Evolutionary conservation across 192 early-diverging fungal genomes (phyloP), one percentile per base, ranked within the genome.

Genomic region (Spinellus fusiger): DNA sequence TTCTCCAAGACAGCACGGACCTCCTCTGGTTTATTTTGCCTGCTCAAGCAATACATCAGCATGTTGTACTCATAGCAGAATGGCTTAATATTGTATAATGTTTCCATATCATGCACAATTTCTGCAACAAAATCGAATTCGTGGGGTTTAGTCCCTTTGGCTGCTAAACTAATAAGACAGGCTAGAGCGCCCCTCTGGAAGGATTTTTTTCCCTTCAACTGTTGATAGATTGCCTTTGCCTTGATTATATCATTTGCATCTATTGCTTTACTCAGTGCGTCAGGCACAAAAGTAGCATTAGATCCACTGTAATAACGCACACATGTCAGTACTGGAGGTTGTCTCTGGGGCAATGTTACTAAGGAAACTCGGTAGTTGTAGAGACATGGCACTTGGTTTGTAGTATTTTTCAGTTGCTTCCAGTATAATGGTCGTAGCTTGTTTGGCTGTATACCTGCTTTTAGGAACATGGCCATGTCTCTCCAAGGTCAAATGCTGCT

Each of bases 1-100:
- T 57, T 50, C 16, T 27, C 40, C 7, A 77, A 57, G 0, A 77
- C 49, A 16, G 44, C 12, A 32, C 62, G 32, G 12, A 69, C 68
- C 31, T 68, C 48, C 1, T 59, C 18, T 28, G 56, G 54, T 16
- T 59, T 49, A 13, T 49, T 18, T 13, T 73, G 65, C 1, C 67
- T 31, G 22, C 70, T 54, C 23, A 62, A 54, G 15, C 49, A 37
- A 32, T 59, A 53, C 29, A 73, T 61, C 3, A 73, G 32, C 4
- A 54, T 54, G 46, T 66, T 44, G 38, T 67, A 62, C 54, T 73
- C 65, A n/a, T 67, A 62, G 26, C 49, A 51, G 1, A 59, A 23
- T 23, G 65, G 65, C 25, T 9, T 16, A 15, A 68, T 10, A 5
- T 27, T 22, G n/a, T 49, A 62, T 5, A 44, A 9, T 15, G 26